Evolutionary conservation across 352 stramenopile genomes (phyloP).

Genomic region (Pythium volutum): DNA sequence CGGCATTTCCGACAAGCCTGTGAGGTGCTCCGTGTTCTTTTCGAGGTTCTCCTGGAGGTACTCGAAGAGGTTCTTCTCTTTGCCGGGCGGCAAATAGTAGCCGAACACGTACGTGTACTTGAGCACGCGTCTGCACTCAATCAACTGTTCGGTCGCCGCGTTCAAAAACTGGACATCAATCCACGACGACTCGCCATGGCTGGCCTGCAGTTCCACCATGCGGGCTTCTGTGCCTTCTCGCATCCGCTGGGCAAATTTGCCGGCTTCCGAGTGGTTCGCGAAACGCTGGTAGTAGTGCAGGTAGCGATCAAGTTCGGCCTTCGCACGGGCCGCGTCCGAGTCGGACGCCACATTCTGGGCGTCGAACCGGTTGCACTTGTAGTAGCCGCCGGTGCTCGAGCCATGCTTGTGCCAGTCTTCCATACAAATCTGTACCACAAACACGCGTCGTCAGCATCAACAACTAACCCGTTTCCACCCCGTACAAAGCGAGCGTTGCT

Average conservation of each 20-base stretch:
- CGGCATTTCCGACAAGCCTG: conserved; percentile 88
- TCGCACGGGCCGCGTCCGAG: conserved; percentile 90
- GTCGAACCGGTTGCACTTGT: conserved; percentile 99
- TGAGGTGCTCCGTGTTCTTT: conserved; percentile 92
- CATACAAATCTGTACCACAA: conserved; percentile 85
- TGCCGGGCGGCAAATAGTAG: conserved; percentile 90
- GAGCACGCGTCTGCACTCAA: conserved; percentile 97
- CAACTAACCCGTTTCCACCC: not conserved
- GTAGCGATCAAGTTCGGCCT: conserved; percentile 98
- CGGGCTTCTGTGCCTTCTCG: conserved; percentile 93
- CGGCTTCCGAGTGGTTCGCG: conserved; percentile 94
- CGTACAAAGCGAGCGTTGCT: not conserved
- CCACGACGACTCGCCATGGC: conserved; percentile 89
- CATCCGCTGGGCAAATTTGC: conserved; percentile 97
- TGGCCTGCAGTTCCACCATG: conserved; percentile 96
- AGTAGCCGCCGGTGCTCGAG: conserved; percentile 96
- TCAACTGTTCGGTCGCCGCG: conserved; percentile 93
- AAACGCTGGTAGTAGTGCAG: conserved; percentile 99
- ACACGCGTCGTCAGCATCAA: not conserved
- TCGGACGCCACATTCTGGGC: conserved; percentile 44
- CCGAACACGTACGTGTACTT: conserved; percentile 98
- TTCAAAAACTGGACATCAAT: conserved; percentile 99
- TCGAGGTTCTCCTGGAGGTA: conserved; percentile 94
- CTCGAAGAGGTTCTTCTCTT: conserved; percentile 94
- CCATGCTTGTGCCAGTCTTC: conserved; percentile 95